Conservation (phyloP, 306 rosid genomes). For the Hippophae rhamnoides region DNA sequence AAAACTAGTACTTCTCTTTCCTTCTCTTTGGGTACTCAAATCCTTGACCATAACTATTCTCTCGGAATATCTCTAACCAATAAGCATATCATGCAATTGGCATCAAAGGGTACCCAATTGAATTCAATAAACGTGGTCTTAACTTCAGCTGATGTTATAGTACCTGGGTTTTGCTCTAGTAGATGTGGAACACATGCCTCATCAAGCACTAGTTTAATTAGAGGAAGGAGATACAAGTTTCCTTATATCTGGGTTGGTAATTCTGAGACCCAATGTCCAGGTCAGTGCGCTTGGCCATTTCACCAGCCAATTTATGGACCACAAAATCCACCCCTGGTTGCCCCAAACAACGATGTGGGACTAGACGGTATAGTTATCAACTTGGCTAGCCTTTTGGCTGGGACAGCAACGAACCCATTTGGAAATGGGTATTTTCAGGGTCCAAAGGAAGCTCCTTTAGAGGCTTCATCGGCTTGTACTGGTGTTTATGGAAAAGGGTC, state of each 20-base stretch:
- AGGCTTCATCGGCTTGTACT: slow-evolving; percentile 28
- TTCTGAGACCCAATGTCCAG: slow-evolving; percentile 33
- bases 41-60: slow-evolving; percentile 25
- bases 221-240: slow-evolving; percentile 23
- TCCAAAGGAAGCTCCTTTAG: slow-evolving; percentile 15
- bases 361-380: slow-evolving; percentile 29
- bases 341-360: slow-evolving; percentile 22
- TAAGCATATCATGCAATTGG: slow-evolving; percentile 24
- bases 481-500: slow-evolving; percentile 27
- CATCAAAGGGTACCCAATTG: slow-evolving; percentile 29
- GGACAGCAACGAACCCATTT: slow-evolving; percentile 27
- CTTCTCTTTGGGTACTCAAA: slow-evolving; percentile 33
- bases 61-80: slow-evolving; percentile 45
- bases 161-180: slow-evolving; percentile 50
- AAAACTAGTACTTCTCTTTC: slow-evolving; percentile 15
- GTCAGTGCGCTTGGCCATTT: slow-evolving; percentile 35
- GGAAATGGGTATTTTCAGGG: slow-evolving; percentile 26
- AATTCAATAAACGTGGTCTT: slow-evolving; percentile 43
- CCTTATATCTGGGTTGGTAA: slow-evolving; percentile 62
- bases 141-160: slow-evolving; percentile 38
- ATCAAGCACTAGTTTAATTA: background rate
- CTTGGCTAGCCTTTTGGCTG: slow-evolving; percentile 27
- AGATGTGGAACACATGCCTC: slow-evolving; percentile 48
- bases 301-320: slow-evolving; percentile 28
- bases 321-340: slow-evolving; percentile 20